Percentiles rank a stretch among this genome's conserved stretches.
phyloP scores from a whole-genome alignment of 257 asterid genomes.

The Jacaranda mimosifolia region DNA sequence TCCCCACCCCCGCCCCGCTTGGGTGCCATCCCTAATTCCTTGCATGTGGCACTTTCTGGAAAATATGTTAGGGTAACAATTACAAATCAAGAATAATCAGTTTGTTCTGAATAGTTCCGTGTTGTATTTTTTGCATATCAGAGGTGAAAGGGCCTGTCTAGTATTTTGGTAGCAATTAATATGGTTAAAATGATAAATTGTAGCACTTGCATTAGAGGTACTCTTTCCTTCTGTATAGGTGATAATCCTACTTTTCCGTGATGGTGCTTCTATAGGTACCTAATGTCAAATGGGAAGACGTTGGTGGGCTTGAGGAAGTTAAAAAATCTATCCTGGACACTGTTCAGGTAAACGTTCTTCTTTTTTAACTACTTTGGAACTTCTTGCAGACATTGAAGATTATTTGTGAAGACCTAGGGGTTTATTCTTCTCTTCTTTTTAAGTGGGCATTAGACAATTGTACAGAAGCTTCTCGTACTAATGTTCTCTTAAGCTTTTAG shows the following conservation, averaged over 20 bases:
- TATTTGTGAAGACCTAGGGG: not conserved
- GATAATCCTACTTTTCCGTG: constrained; percentile 32
- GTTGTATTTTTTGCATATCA: not conserved
- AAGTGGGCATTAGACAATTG: not conserved
- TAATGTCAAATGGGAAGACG: constrained; percentile 96
- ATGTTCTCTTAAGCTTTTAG: not conserved
- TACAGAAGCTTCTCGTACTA: constrained; percentile 10
- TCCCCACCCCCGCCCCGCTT: no score
- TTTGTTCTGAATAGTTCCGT: constrained; percentile 20
- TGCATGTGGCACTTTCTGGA: constrained; percentile 22
- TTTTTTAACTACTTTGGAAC: constrained; percentile 1
- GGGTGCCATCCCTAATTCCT: no score
- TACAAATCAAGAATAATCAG: not conserved
- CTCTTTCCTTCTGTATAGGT: constrained; percentile 10
- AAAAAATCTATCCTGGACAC: constrained; percentile 95
- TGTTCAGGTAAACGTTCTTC: constrained; percentile 72
- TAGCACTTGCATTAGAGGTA: not conserved
- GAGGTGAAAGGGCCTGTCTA: not conserved
- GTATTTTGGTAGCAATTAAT: constrained; percentile 24
- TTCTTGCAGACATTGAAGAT: constrained; percentile 17
- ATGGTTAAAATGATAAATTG: not conserved
- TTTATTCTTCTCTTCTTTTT: not conserved
- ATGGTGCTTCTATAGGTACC: constrained; percentile 68
- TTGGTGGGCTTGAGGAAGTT: constrained; percentile 99
- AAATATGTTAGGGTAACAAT: constrained; percentile 15